These are phyloP conservation scores for Fusarium tanahbumbuense DNA, from an alignment of 2,329 filamentous ascomycete species.

Conservation along the genomic window DNA sequence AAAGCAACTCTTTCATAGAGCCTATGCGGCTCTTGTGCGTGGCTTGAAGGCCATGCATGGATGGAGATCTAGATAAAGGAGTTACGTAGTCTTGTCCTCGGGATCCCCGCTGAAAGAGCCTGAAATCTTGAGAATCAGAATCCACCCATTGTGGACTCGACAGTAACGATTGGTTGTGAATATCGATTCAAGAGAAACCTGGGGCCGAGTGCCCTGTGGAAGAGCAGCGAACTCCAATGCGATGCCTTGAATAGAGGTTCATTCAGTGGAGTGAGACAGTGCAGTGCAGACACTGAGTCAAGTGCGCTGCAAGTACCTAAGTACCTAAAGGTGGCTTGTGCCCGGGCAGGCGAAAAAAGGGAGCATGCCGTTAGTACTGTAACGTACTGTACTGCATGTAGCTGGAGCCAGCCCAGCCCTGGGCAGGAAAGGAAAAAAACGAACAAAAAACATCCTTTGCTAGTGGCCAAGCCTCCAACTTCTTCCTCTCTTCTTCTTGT, in stretches of 20 bases:
- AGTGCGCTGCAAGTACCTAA: constrained; percentile 17
- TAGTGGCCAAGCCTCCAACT: constrained; percentile 35
- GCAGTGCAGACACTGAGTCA: constrained; percentile 30
- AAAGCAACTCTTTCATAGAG: not conserved
- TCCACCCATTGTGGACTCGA: constrained; percentile 8
- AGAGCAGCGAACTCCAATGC: not conserved
- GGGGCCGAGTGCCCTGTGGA: constrained; percentile 12
- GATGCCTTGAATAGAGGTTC: not conserved
- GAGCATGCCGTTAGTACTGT: not conserved
- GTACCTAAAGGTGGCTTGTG: constrained; percentile 20
- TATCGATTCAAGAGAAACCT: not conserved
- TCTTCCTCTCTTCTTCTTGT: constrained; percentile 40
- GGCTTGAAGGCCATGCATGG: not conserved
- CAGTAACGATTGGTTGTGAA: not conserved
- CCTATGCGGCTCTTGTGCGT: not conserved
- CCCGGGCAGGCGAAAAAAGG: constrained; percentile 26
- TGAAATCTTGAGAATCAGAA: not conserved
- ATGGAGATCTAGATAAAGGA: not conserved
- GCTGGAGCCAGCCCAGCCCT: constrained; percentile 1
- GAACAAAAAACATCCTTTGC: constrained; percentile 42
- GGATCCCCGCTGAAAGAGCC: constrained; percentile 17
- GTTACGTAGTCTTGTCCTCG: not conserved
- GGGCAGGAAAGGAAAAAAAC: constrained; percentile 28
- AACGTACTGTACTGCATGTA: not conserved
- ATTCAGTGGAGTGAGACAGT: constrained; percentile 22